Conservation (phyloP, 2,329 filamentous ascomycete species). For the Venturia nashicola region DNA sequence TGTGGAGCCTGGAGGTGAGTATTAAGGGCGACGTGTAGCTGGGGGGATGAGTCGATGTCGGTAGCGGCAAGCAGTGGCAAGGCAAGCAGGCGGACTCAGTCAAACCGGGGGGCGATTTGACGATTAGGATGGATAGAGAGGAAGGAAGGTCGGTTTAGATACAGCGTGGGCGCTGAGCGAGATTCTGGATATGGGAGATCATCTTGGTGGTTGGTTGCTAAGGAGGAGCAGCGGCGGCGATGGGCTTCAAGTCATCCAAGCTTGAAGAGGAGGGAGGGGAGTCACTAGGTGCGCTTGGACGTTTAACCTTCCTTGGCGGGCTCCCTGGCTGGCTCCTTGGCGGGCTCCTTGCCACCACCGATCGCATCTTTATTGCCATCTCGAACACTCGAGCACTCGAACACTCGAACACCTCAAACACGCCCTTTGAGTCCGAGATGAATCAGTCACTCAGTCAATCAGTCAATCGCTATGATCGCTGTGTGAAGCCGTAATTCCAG, state of each 20-base stretch:
- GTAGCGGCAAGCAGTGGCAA: neutral
- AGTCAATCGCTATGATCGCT: too few relatives aligned
- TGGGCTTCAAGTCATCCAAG: neutral
- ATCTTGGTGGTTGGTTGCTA: neutral
- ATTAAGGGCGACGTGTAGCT: conserved; percentile 2
- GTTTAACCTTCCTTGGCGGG: too few relatives aligned
- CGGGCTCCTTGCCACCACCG: neutral
- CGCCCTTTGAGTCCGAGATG: neutral
- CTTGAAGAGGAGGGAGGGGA: neutral
- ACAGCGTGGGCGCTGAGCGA: neutral
- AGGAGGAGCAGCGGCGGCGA: neutral
- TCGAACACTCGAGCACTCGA: neutral
- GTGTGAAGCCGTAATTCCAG: too few relatives aligned
- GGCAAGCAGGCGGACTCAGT: neutral
- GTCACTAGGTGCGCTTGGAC: neutral
- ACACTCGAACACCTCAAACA: neutral
- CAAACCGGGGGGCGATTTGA: neutral
- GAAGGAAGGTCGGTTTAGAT: neutral
- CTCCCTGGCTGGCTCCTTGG: too few relatives aligned
- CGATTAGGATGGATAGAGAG: neutral
- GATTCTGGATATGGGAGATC: neutral
- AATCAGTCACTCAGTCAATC: too few relatives aligned
- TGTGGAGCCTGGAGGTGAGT: conserved; percentile 4
- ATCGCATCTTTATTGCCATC: neutral
- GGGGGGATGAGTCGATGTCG: conserved; percentile 5